Evolutionary conservation across 106 monocot species (phyloP).

Genomic region (Amphibolis antarctica): DNA sequence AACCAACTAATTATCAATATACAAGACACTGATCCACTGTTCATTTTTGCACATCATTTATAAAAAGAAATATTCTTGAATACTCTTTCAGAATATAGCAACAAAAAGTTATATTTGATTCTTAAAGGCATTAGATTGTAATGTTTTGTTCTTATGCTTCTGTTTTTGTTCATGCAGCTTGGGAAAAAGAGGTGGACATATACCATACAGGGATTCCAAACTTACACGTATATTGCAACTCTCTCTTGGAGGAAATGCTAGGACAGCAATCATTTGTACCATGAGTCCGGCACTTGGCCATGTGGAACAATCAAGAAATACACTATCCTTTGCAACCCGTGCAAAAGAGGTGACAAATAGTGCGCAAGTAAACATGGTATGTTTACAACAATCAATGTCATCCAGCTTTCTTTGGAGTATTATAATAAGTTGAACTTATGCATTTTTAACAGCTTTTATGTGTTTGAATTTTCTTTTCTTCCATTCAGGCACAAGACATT

Average conservation of each 20-base stretch:
- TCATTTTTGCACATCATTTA: too few species aligned
- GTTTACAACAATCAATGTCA: background rate
- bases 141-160: background rate
- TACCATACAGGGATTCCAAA: slow-evolving; percentile 96
- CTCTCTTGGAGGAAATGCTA: slow-evolving; percentile 93
- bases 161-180: slow-evolving; percentile 30
- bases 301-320: slow-evolving; percentile 94
- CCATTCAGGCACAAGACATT: too few species aligned
- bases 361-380: slow-evolving; percentile 91
- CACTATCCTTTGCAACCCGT: slow-evolving; percentile 82
- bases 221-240: slow-evolving; percentile 85
- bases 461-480: too few species aligned
- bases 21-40: too few species aligned
- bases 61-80: too few species aligned
- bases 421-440: background rate
- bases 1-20: too few species aligned
- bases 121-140: background rate
- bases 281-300: slow-evolving; percentile 85
- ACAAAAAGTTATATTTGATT: too few species aligned
- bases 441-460: too few species aligned
- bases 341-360: slow-evolving; percentile 87
- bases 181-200: slow-evolving; percentile 69
- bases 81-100: too few species aligned
- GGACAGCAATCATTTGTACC: slow-evolving; percentile 94
- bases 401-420: background rate